These are phyloP conservation scores for Pichia cephalocereana DNA, from an alignment of 805 yeast genomes.

Conservation along the genomic window DNA sequence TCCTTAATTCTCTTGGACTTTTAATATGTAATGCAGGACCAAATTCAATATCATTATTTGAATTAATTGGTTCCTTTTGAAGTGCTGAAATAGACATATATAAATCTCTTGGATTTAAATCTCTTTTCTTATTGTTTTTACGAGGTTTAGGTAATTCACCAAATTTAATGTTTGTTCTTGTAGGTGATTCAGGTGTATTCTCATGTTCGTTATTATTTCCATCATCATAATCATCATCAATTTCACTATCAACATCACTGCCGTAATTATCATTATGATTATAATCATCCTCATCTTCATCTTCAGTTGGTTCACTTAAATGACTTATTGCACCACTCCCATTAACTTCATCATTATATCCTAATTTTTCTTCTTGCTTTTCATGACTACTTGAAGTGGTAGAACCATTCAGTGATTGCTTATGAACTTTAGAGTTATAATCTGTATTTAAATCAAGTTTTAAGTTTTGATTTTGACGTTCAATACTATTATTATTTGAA, in stretches of 20 bases:
- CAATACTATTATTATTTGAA: background rate
- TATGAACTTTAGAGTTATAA: background rate
- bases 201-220: background rate
- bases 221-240: background rate
- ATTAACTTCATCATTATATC: background rate
- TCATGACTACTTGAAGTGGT: background rate
- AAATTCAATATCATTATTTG: background rate
- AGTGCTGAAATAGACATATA: slow-evolving; percentile 75
- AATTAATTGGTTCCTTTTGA: slow-evolving; percentile 29
- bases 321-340: slow-evolving; percentile 17
- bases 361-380: background rate
- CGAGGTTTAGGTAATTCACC: slow-evolving; percentile 51
- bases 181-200: background rate
- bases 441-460: background rate
- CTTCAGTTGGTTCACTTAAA: slow-evolving; percentile 36
- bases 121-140: slow-evolving; percentile 27
- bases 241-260: background rate
- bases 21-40: background rate
- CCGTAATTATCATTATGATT: background rate
- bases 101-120: slow-evolving; percentile 75
- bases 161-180: slow-evolving; percentile 40
- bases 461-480: too few species aligned
- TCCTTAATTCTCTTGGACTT: background rate
- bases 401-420: background rate
- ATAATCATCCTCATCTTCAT: background rate